Base-by-base conservation (phyloP, 2,329 filamentous ascomycete species). In the Penicillium sp. region DNA sequence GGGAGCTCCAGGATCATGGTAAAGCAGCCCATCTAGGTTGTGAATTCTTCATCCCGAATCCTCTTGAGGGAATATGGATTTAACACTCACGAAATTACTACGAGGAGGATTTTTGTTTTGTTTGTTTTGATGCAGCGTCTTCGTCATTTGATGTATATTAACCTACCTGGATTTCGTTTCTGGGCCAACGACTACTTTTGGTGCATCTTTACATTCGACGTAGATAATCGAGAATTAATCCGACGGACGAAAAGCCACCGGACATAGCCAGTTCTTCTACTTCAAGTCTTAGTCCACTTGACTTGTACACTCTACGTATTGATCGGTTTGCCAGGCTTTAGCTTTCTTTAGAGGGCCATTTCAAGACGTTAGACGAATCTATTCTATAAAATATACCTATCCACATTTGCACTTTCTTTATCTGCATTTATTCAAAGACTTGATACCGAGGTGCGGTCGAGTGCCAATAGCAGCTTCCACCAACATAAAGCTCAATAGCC, bases 1-100 rank as follows among this genome's bases (percentile, higher is more conserved):
- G 79, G 59, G 86, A 97, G 72, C 75, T 97, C 50, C 71, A 77
- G 19, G 84, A 85, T 27, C 81, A 90, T 58, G 90, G 93, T 59
- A 76, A 80, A 53, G 84, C 85, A 13, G 82, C 78, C 9, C 82
- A 83, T 46, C 74, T 96, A 48, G 93, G 93, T 0, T 95, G 91
- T 71, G 85, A 89, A 64, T 97, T 95, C 75, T 77, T 89, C 35
- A 80, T 96, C 47, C 88, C 90, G 13, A 79, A 80, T 64, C 79
- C 82, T 50, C 90, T 90, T 4, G 84, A 89, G 73, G 74, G 73
- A n/a, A 73, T 82, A 41, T 81, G 71, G 66, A 65, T 79, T 57
- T 78, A 62, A 65, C 12, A 23, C 10, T 3, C 6, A 41, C 15
- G n/a, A 27, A 0, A 35, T 38, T 13, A 45, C 13, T 46, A 33